These are phyloP conservation scores for Rhodosporidiobolus odoratus DNA, from an alignment of 768 basidiomycete species.

Conservation along the genomic window DNA sequence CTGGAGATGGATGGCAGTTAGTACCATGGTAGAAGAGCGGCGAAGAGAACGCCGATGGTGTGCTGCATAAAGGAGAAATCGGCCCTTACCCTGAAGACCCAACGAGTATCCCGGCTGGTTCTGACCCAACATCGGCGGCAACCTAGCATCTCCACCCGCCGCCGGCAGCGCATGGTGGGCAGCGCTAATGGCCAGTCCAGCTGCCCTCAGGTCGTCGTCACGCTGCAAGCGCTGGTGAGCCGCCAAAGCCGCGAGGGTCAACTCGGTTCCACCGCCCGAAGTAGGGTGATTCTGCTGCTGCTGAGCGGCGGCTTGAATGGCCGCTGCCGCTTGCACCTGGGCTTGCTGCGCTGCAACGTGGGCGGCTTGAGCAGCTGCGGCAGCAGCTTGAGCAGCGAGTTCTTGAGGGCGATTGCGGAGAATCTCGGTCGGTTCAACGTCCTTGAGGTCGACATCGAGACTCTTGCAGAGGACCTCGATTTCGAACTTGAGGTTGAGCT, in stretches of 20 bases:
- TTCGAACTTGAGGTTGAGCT: constrained; percentile 95
- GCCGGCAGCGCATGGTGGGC: constrained; percentile 30
- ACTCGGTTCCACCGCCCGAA: constrained; percentile 10
- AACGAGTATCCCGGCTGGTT: constrained; percentile 44
- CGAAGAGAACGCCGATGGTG: background rate
- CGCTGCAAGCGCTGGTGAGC: constrained; percentile 7
- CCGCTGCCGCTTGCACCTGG: background rate
- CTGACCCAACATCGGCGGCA: constrained; percentile 32
- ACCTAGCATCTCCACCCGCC: constrained; percentile 12
- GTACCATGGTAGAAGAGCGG: background rate
- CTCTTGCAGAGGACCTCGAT: constrained; percentile 94
- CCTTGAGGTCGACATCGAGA: constrained; percentile 77
- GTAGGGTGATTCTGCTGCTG: constrained; percentile 2
- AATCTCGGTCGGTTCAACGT: constrained; percentile 74
- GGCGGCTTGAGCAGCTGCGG: constrained; percentile 6
- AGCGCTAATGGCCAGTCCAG: constrained; percentile 1
- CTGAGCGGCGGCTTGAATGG: background rate
- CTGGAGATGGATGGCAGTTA: constrained; percentile 5
- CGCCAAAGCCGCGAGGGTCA: constrained; percentile 24
- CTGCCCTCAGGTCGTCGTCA: too few species aligned
- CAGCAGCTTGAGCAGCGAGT: constrained; percentile 24
- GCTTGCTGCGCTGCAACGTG: constrained; percentile 12
- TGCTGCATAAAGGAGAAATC: background rate
- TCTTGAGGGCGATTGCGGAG: constrained; percentile 67
- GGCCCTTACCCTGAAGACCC: constrained; percentile 28